Base-by-base conservation (phyloP, 2,329 filamentous ascomycete genomes). In the Cadophora luteo-olivacea region DNA sequence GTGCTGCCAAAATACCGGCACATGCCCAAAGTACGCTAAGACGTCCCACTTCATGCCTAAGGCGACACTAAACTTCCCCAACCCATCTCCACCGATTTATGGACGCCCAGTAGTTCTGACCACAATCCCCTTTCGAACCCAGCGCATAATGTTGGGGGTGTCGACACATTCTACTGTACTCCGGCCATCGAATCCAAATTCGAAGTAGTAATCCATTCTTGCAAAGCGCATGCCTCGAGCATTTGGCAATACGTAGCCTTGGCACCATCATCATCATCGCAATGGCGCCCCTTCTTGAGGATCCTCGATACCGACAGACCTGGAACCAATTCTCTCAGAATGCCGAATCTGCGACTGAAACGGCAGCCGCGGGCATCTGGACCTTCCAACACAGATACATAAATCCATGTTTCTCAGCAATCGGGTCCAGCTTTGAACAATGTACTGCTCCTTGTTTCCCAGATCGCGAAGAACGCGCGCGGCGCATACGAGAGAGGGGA, bases 291-390 rank as follows among this genome's bases (percentile, higher is more conserved):
- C 73, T 91, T 73, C 83, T 91, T 72, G 88, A 91, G 77, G 94
- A 97, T 81, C 94, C 94, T 70, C 92, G 94, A 76, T 89, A 97
- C 80, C 93, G 94, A 73, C 94, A 97, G 80, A 93, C 92, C 75
- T 93, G 97, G 87, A 97, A 97, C 79, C 93, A 96, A 78, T 91
- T 97, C 78, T 91, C 92, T 7, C 92, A 96, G 74, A 97, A 95
- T 76, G 89, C 97, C 80, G 95, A 97, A 81, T 87, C 92, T 38
- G 93, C 93, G 58, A 97, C 97, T 69, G 93, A 97, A 79, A 91
- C 92, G 67, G 94, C 95, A n/a, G 94, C 96, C 69, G 93, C 92
- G 60, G 91, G 91, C 66, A 91, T 98, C 76, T 98, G 94, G 87
- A 89, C 90, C 69, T 96, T 97, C 77, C 90, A 92, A 67, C 93